Base-by-base conservation (phyloP, 176 grass and related monocot genomes). In the Oryza coarctata region DNA sequence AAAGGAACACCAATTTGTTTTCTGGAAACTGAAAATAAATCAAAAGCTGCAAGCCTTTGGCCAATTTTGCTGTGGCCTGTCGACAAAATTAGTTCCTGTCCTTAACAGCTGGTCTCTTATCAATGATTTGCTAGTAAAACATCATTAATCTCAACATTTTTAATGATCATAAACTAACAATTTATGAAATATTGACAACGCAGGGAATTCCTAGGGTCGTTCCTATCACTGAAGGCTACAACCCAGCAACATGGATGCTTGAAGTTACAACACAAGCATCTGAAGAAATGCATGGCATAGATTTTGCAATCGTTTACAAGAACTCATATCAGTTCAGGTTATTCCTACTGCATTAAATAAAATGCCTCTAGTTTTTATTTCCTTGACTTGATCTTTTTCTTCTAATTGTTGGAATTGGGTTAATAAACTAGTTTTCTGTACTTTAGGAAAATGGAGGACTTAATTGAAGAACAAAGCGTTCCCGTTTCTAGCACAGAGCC, bases 241-340 rank as follows among this genome's bases (percentile, higher is more conserved):
- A 95, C 84, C 93, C 93, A 76, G 93, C 93, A 88, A 95, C 90
- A 47, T 95, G 93, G 93, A 95, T 95, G 93, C 78, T 95, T 34
- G 93, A 95, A 80, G 79, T 95, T 50, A 92, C 63, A 58, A 87
- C 93, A 60, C 87, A 84, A 80, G 87, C 93, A 83, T 86, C 58
- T 70, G 93, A 95, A 80, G 87, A 85, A 73, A 80, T 25, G 22
- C 93, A 90, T 80, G 79, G 79, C 78, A 29, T 92, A 77, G 89
- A 95, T 66, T 95, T 95, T 78, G 82, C 90, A 22, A 63, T n/a
- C 13, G 44, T 84, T 34, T 95, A 95, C 70, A 89, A 64, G 66
- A 92, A 92, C 8, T 95, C 93, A 20, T 26, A 81, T 71, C 77
- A 87, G 44, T 92, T 92, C 72, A 91, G 86, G 89, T 88, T 65